A percentile compares a stretch with the other conserved stretches of the same genome.
phyloP scores from a whole-genome alignment of 805 yeast genomes.

The Hanseniaspora vineae region DNA sequence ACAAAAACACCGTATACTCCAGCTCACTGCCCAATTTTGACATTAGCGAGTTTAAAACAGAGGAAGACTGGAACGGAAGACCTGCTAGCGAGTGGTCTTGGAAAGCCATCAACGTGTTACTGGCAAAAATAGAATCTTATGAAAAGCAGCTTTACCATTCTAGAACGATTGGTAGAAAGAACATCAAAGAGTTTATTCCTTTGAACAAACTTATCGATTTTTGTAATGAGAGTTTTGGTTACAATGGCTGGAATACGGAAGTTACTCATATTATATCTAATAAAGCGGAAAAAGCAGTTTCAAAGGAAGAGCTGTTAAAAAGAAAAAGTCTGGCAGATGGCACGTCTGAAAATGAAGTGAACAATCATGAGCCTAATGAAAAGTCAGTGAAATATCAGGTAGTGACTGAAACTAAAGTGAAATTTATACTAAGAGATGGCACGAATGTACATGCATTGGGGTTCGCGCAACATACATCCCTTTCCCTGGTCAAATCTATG shows the following conservation, averaged over 20 bases:
- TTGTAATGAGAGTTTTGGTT: slow-evolving; percentile 43
- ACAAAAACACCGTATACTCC: slow-evolving; percentile 10
- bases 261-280: slow-evolving; percentile 18
- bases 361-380: not conserved
- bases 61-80: slow-evolving; percentile 23
- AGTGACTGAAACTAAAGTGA: slow-evolving; percentile 32
- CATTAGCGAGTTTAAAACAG: slow-evolving; percentile 13
- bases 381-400: slow-evolving; percentile 13
- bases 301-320: not conserved
- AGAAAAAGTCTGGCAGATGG: not conserved
- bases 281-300: slow-evolving; percentile 7
- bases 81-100: slow-evolving; percentile 37
- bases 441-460: slow-evolving; percentile 73
- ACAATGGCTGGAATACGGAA: slow-evolving; percentile 43
- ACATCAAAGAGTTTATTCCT: slow-evolving; percentile 21
- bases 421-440: slow-evolving; percentile 69
- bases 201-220: slow-evolving; percentile 24
- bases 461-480: slow-evolving; percentile 52
- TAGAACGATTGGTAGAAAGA: slow-evolving; percentile 16
- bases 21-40: not conserved
- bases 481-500: slow-evolving; percentile 54
- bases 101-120: slow-evolving; percentile 33
- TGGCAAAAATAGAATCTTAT: slow-evolving; percentile 31
- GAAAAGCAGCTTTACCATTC: slow-evolving; percentile 17
- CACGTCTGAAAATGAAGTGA: not conserved